These are phyloP conservation scores for Daldinia decipiens DNA, from an alignment of 495 filamentous ascomycete genomes.

Conservation along the genomic window DNA sequence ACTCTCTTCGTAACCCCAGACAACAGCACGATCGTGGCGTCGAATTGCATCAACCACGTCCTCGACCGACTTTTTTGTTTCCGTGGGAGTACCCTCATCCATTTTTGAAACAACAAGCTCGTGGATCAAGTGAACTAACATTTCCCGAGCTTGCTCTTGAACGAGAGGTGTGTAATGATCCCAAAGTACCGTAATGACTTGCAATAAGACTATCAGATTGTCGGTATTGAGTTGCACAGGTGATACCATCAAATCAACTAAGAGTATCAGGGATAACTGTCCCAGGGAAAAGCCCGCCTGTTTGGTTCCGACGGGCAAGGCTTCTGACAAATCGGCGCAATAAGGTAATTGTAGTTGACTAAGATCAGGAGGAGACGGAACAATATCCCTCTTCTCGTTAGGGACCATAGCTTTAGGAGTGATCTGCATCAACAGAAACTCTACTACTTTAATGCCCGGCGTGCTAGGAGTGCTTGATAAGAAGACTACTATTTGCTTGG, in stretches of 20 bases:
- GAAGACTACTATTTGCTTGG: constrained; percentile 97
- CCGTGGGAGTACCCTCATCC: constrained; percentile 72
- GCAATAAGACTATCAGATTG: constrained; percentile 83
- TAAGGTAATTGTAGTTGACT: constrained; percentile 80
- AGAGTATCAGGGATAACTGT: constrained; percentile 89
- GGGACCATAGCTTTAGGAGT: constrained; percentile 89
- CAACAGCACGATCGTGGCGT: constrained; percentile 81
- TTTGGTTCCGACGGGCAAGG: constrained; percentile 87
- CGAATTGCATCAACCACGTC: constrained; percentile 91
- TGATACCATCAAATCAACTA: constrained; percentile 96
- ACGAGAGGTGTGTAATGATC: constrained; percentile 96
- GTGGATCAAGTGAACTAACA: constrained; percentile 97
- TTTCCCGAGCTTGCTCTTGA: constrained; percentile 94
- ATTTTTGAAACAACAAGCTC: constrained; percentile 93
- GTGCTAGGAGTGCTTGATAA: constrained; percentile 86
- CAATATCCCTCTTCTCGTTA: constrained; percentile 78
- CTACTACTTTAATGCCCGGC: constrained; percentile 85
- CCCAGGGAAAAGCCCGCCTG: constrained; percentile 91
- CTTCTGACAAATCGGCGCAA: constrained; percentile 82
- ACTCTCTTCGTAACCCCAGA: constrained; percentile 95
- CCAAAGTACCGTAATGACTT: constrained; percentile 94
- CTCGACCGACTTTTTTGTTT: constrained; percentile 80
- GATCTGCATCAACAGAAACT: constrained; percentile 90
- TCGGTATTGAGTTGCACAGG: constrained; percentile 81
- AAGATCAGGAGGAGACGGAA: constrained; percentile 77